Conservation (phyloP, 495 filamentous ascomycete genomes). For the Bombardia bombarda region DNA sequence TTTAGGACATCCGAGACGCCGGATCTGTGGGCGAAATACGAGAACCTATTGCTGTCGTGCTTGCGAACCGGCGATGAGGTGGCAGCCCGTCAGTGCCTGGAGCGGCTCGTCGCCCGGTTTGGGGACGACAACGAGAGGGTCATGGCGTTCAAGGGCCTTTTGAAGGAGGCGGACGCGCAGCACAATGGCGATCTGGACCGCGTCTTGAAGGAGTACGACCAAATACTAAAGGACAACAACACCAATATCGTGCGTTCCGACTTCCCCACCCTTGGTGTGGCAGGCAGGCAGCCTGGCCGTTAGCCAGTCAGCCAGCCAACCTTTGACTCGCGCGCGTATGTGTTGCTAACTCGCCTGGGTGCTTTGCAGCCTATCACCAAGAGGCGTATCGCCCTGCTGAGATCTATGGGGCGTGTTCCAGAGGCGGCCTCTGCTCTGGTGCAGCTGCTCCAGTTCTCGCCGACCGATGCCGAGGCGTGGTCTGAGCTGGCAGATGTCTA, state of each 20-base stretch:
- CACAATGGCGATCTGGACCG: constrained; percentile 53
- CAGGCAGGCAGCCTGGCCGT: not conserved
- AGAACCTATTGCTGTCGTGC: constrained; percentile 77
- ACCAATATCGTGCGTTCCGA: constrained; percentile 63
- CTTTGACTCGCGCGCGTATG: too few species aligned
- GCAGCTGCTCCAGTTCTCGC: constrained; percentile 68
- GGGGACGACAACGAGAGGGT: constrained; percentile 74
- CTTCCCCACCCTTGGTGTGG: not conserved
- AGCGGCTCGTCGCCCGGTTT: constrained; percentile 68
- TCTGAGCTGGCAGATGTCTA: constrained; percentile 86
- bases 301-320: too few species aligned
- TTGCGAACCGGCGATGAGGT: constrained; percentile 78
- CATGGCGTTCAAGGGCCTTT: constrained; percentile 71
- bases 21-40: constrained; percentile 73
- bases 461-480: constrained; percentile 92
- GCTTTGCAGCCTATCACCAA: constrained; percentile 68
- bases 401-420: constrained; percentile 54
- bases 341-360: not conserved
- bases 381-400: constrained; percentile 72
- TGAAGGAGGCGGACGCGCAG: constrained; percentile 75
- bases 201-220: constrained; percentile 69
- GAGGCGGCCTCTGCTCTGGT: constrained; percentile 71
- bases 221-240: constrained; percentile 61
- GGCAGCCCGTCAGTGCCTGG: constrained; percentile 65
- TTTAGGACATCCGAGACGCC: constrained; percentile 57